These are phyloP conservation scores for Theileria annulata DNA, from an alignment of 169 alveolate species.

Conservation along the genomic window DNA sequence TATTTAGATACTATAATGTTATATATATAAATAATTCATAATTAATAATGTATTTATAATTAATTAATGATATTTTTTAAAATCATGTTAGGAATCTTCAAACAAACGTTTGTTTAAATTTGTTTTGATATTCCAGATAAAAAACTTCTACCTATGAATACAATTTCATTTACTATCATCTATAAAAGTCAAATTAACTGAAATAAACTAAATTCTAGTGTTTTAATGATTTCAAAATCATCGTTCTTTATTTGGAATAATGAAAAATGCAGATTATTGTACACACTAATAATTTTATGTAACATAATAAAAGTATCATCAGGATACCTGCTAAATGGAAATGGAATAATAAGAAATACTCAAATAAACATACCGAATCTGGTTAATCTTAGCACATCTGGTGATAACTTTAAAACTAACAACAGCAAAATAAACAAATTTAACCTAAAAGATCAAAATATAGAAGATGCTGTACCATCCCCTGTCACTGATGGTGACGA, in stretches of 20 bases:
- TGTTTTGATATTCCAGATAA: neutral
- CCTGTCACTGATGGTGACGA: neutral
- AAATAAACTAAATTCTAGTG: too few relatives aligned
- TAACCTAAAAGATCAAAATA: neutral
- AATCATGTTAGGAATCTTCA: neutral
- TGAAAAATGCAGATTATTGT: neutral
- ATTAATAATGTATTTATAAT: too few relatives aligned
- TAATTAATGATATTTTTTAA: neutral
- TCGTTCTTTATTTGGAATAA: neutral
- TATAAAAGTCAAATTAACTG: neutral
- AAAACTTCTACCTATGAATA: neutral
- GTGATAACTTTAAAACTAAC: neutral
- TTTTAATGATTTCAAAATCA: neutral
- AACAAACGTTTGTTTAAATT: neutral
- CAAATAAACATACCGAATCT: slow-evolving; percentile 5
- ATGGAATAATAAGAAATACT: slow-evolving; percentile 15
- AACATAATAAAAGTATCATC: slow-evolving; percentile 18
- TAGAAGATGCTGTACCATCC: neutral
- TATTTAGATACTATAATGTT: neutral
- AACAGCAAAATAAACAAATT: neutral
- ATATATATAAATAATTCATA: too few relatives aligned
- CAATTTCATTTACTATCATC: neutral
- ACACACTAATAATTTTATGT: slow-evolving; percentile 11
- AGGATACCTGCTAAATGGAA: slow-evolving; percentile 4
- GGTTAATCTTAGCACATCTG: neutral